Base-by-base conservation (phyloP, 768 basidiomycete species). In the Hypsizygus marmoreus region DNA sequence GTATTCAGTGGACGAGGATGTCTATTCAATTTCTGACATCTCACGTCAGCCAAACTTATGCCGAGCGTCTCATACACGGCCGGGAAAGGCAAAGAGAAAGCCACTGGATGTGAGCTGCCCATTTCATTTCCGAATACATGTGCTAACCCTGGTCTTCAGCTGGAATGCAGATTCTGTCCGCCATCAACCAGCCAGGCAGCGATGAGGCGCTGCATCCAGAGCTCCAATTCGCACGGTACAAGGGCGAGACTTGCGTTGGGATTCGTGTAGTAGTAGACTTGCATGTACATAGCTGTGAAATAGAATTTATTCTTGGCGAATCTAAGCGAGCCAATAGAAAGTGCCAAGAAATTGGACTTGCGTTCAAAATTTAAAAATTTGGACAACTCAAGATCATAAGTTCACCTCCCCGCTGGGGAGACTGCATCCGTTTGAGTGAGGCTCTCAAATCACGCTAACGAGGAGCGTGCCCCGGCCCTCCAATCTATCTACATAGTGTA, bases 201-300 rank as follows among this genome's bases (percentile, higher is more conserved):
- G 23, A 54, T 64, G 61, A 64, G 17, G 60, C 70, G 2, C 65
- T 81, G 29, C 71, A 79, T 33, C 81, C 84, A 4, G 89, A 91
- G 58, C 69, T 86, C 19, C 89, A 91, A 47, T 83, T 81, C 49
- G 84, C 88, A 2, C 79, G 89, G 4, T 91, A 89, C 69, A 91
- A 91, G 89, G 88, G 89, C 30, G 89, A 91, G 60, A 90, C 88
- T 2, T 91, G 89, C 36, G 73, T 80, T 34, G 85, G 81, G 16
- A 77, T 88, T 41, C 81, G 82, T 54, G 91, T 90, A 54, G n/a
- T n/a, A n/a, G 77, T 81, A 25, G 84, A 86, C n/a, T n/a, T n/a
- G n/a, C n/a, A n/a, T n/a, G n/a, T n/a, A n/a, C n/a, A n/a, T n/a
- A n/a, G n/a, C n/a, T n/a, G n/a, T n/a, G n/a, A n/a, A n/a, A n/a